Evolutionary conservation across 805 yeast species (phyloP), one percentile per base, ranked within the genome.

Genomic region (Wickerhamomyces chambardii): DNA sequence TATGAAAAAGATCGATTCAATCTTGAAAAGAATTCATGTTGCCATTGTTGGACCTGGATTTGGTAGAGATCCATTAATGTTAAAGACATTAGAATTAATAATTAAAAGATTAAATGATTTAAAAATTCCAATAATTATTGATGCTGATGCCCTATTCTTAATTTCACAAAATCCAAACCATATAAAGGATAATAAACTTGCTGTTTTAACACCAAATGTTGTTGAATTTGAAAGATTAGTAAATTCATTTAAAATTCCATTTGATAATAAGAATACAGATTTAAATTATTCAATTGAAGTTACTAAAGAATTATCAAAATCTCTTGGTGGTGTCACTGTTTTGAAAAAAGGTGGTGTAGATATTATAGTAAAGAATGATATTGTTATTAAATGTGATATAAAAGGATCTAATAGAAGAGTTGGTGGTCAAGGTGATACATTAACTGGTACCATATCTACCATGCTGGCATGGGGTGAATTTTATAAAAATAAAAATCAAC

Each of bases 391-490:
- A 4, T 70, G 68, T 41, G 66, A 65, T 26, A 50, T 63, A 24
- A 47, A 54, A 14, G 97, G 97, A 2, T 79, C 92, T 6, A 57
- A 61, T 33, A 81, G 84, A 50, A 67, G 98, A 36, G 94, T 84
- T 7, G 96, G 97, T 11, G 98, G 98, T 0, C 97, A 92, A 59
- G 98, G 98, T 18, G 98, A 92, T 48, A 83, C 96, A 1, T 56
- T 92, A 28, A 74, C 90, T 1, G 98, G 98, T 0, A 64, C 84
- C 17, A 59, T 87, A n/a, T 87, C 89, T 1, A 80, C 95, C 0
- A 64, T 90, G 48, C 50, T 84, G 25, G 84, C 85, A 5, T 90
- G 95, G 95, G 75, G 83, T 6, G 51, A 69, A 17, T 79, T 81
- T 11, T 81, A 84, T 51, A 69, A 73, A 39, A 19, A 19, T 19